Evolutionary conservation across 306 rosid species (phyloP).

Genomic region (Quercus glauca): DNA sequence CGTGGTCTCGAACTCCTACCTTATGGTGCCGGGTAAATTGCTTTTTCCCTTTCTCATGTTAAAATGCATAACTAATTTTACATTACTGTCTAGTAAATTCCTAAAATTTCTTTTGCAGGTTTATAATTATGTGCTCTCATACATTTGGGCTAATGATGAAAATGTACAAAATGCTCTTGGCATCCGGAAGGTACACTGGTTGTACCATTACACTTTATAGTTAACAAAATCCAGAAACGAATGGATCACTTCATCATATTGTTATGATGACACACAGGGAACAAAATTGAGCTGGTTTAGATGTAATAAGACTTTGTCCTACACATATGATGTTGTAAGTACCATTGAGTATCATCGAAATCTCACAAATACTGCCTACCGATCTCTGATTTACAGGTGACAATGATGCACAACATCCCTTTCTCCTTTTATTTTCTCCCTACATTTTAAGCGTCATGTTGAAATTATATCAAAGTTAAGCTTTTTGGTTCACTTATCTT

Average conservation of each 20-base stretch:
- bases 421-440: neutral
- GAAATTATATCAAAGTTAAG: neutral
- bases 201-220: neutral
- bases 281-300: conserved; percentile 9
- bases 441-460: neutral
- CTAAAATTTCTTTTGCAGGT: neutral
- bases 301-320: conserved; percentile 7
- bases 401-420: neutral
- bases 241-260: neutral
- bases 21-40: neutral
- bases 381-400: conserved; percentile 37
- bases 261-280: neutral
- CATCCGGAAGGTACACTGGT: conserved; percentile 11
- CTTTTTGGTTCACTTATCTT: no score
- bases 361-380: neutral
- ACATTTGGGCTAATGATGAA: conserved; percentile 28
- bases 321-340: neutral
- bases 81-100: neutral
- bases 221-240: neutral
- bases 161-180: conserved; percentile 27
- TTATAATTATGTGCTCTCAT: neutral
- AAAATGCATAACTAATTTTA: neutral
- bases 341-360: conserved; percentile 9
- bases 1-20: neutral
- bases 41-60: neutral